Conservation (phyloP, 371 early-diverging fungal genomes). For the Mucor piriformis region DNA sequence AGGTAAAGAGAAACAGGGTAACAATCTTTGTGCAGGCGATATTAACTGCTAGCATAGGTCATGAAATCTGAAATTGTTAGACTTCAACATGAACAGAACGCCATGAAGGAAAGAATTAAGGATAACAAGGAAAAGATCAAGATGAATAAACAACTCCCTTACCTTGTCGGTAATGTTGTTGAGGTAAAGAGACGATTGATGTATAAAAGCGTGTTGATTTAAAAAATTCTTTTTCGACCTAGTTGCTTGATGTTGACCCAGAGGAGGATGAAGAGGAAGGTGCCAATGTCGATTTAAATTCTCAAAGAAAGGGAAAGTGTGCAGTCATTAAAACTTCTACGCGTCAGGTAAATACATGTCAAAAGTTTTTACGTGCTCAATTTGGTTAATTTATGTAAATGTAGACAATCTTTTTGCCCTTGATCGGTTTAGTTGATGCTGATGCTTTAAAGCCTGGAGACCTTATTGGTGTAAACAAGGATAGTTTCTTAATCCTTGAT, state of each 20-base stretch:
- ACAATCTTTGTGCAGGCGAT: not conserved
- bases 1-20: slow-evolving; percentile 56
- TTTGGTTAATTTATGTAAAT: not conserved
- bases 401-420: slow-evolving; percentile 95
- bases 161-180: slow-evolving; percentile 98
- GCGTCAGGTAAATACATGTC: slow-evolving; percentile 70
- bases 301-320: slow-evolving; percentile 93
- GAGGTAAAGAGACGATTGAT: slow-evolving; percentile 66
- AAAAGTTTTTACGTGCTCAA: not conserved
- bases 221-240: not conserved
- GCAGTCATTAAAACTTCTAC: slow-evolving; percentile 98
- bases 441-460: slow-evolving; percentile 96
- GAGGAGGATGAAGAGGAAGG: slow-evolving; percentile 92
- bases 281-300: slow-evolving; percentile 92
- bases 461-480: slow-evolving; percentile 99
- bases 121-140: slow-evolving; percentile 99
- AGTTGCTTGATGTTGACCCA: slow-evolving; percentile 90
- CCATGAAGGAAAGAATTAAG: slow-evolving; percentile 93
- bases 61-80: slow-evolving; percentile 91
- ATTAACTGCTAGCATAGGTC: slow-evolving; percentile 49
- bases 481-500: slow-evolving; percentile 98
- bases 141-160: slow-evolving; percentile 98
- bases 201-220: not conserved
- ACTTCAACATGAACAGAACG: slow-evolving; percentile 86
- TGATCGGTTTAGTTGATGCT: slow-evolving; percentile 97